Conservation (phyloP, 2,329 filamentous ascomycete species). For the Phaeophleospora eucalypticola region DNA sequence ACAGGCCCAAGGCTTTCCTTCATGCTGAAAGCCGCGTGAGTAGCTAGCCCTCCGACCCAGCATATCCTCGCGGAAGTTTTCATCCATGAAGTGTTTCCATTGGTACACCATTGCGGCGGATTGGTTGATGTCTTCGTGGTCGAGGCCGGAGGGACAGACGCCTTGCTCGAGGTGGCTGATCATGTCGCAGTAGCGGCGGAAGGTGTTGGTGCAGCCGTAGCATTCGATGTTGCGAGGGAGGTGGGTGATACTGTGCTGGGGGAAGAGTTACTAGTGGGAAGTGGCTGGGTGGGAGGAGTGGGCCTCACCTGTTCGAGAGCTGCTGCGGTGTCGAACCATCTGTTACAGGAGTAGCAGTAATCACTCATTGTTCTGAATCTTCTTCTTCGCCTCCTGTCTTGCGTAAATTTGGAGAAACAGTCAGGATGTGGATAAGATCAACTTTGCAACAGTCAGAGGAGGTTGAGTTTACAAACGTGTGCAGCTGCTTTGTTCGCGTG, state of each 20-base stretch:
- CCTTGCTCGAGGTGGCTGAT: conserved; percentile 1
- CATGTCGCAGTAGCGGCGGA: conserved; percentile 3
- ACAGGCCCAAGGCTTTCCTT: not conserved
- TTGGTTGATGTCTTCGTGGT: not conserved
- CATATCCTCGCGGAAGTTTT: not conserved
- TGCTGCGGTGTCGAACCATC: no score
- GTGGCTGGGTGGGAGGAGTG: no score
- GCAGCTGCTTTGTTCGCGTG: no score
- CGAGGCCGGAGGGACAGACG: not conserved
- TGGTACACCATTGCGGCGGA: conserved; percentile 1
- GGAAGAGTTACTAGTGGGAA: no score
- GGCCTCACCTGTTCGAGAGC: no score
- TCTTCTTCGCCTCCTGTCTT: no score
- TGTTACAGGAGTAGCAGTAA: no score
- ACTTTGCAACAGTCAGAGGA: no score
- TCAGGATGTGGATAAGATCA: no score
- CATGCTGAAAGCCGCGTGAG: not conserved
- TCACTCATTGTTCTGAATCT: no score
- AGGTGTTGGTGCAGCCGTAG: not conserved
- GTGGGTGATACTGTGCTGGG: not conserved
- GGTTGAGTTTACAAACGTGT: no score
- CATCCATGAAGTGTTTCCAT: not conserved
- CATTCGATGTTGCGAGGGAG: not conserved
- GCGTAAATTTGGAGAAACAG: no score
- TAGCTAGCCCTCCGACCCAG: not conserved